Percentiles rank a stretch among this genome's conserved stretches.
Evolutionary conservation across 2,329 filamentous ascomycete genomes (phyloP).

Genomic region (Setomelanomma holmii): DNA sequence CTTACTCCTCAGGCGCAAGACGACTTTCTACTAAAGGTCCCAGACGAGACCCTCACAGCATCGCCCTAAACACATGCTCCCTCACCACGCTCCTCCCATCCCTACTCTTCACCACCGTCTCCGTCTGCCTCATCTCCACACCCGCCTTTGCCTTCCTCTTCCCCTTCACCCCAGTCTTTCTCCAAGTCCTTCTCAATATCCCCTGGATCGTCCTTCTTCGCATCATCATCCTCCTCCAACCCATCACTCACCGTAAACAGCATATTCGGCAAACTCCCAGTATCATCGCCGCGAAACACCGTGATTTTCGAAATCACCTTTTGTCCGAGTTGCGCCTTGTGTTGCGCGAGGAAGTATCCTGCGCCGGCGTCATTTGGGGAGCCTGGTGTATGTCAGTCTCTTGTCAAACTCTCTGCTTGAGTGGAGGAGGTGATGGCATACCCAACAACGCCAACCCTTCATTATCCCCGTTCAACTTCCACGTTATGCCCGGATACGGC

Average conservation of each 20-base stretch:
- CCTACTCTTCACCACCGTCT: background rate
- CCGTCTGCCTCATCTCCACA: background rate
- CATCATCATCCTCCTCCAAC: background rate
- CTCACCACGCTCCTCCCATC: background rate
- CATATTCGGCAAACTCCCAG: slow-evolving; percentile 4
- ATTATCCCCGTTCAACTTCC: background rate
- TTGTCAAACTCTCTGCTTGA: too few relatives aligned
- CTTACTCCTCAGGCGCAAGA: background rate
- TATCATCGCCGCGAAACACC: slow-evolving; percentile 2
- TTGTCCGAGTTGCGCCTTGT: slow-evolving; percentile 14
- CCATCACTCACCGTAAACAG: slow-evolving; percentile 12
- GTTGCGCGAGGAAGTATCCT: slow-evolving; percentile 18
- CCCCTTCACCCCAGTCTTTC: background rate
- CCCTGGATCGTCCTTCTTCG: background rate
- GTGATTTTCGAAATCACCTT: slow-evolving; percentile 16
- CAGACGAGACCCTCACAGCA: background rate
- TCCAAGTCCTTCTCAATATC: background rate
- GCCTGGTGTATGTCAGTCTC: too few relatives aligned
- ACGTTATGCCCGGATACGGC: slow-evolving; percentile 9
- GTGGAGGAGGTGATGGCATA: background rate
- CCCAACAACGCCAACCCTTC: background rate
- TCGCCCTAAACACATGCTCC: slow-evolving; percentile 3
- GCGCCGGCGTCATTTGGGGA: slow-evolving; percentile 16
- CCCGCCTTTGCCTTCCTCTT: background rate
- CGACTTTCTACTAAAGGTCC: background rate